phyloP scores from a whole-genome alignment of 257 asterid genomes.

The Ligustrum vulgare region DNA sequence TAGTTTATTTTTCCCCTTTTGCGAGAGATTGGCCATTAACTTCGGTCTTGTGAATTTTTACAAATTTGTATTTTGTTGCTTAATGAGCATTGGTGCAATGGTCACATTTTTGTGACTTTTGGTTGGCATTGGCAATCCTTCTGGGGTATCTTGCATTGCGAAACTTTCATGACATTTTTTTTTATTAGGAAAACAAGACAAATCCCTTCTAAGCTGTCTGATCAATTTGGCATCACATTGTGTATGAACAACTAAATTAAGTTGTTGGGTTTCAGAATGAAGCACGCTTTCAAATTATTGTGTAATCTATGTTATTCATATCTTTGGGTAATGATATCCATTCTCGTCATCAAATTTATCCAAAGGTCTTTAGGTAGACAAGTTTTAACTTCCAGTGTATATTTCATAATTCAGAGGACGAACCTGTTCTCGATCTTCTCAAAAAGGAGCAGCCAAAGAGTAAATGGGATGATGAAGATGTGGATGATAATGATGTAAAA shows the following conservation, averaged over 20 bases:
- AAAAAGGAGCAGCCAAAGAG: conserved; percentile 47
- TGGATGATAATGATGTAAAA: conserved; percentile 68
- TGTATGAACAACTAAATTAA: neutral
- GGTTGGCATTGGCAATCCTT: neutral
- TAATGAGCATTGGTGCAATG: neutral
- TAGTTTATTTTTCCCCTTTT: neutral
- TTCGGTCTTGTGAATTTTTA: neutral
- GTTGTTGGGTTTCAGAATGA: neutral
- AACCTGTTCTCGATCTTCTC: conserved; percentile 55
- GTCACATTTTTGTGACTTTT: neutral
- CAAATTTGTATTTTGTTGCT: neutral
- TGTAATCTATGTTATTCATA: neutral
- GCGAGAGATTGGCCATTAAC: neutral
- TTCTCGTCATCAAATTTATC: neutral
- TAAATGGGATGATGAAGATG: conserved; percentile 92
- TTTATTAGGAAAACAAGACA: neutral
- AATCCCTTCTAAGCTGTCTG: neutral
- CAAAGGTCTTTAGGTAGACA: neutral
- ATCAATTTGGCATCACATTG: neutral
- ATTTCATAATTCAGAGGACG: conserved; percentile 63
- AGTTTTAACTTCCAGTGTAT: neutral
- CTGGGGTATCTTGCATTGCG: neutral
- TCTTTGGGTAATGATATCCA: neutral
- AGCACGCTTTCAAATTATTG: neutral
- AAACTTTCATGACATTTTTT: neutral